Percentiles rank a stretch among this genome's conserved stretches.
Conservation (phyloP, 345 rosid species). For the Eucalyptus victrix region DNA sequence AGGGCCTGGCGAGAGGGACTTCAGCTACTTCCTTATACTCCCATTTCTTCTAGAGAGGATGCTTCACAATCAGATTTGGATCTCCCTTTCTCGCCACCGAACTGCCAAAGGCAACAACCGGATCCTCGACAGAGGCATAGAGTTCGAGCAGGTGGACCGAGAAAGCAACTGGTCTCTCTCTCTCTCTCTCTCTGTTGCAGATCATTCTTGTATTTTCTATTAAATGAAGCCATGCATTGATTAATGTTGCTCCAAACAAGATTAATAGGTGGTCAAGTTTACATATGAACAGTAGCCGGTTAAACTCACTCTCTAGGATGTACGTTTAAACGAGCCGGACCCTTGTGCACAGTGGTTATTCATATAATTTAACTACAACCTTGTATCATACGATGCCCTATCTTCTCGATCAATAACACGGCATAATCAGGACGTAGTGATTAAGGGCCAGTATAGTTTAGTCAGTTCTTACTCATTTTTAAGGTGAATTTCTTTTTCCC, state of each 20-base stretch:
- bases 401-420: not conserved
- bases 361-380: too few relatives aligned
- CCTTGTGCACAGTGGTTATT: not conserved
- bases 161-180: conserved; percentile 35
- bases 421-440: not conserved
- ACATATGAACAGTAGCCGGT: not conserved
- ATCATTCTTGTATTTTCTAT: not conserved
- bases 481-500: not conserved
- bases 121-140: conserved; percentile 41
- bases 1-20: conserved; percentile 12
- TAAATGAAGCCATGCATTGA: not conserved
- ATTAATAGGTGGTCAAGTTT: not conserved
- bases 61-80: conserved; percentile 48
- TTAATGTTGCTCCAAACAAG: not conserved
- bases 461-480: not conserved
- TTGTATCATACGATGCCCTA: not conserved
- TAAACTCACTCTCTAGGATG: not conserved
- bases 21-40: conserved; percentile 10
- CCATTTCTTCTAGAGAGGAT: conserved; percentile 13
- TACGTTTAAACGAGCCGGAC: not conserved
- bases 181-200: not conserved
- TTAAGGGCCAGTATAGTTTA: not conserved
- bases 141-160: conserved; percentile 54
- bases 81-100: conserved; percentile 24
- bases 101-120: conserved; percentile 37